Evolutionary conservation across 1,139 yeast species (phyloP).

Genomic region (Ogataea hybrid): DNA sequence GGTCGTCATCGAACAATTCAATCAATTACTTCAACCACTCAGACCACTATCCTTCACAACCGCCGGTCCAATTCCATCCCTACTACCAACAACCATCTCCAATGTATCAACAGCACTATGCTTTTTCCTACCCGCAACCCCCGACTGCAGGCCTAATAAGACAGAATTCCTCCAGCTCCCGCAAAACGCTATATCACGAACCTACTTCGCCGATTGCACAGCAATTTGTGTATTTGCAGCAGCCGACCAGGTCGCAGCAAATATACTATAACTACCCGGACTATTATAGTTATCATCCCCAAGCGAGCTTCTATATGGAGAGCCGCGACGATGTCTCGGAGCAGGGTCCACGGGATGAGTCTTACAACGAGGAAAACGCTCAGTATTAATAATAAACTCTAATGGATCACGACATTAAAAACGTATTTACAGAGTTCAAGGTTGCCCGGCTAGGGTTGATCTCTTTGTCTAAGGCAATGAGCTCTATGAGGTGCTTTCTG

Average conservation of each 20-base stretch:
- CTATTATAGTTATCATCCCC: conserved; percentile 6
- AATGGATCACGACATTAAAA: conserved; percentile 20
- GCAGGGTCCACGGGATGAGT: conserved; percentile 2
- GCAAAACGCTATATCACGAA: conserved; percentile 6
- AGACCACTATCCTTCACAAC: conserved; percentile 8
- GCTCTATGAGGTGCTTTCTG: conserved; percentile 52
- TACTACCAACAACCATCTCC: conserved; percentile 5
- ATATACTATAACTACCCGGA: conserved; percentile 13
- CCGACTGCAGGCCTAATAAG: conserved; percentile 6
- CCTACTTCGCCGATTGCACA: conserved; percentile 4
- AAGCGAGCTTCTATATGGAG: conserved; percentile 6
- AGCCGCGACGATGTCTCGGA: conserved; percentile 7
- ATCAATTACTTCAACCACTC: conserved; percentile 12
- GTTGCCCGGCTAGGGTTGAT: conserved; percentile 79
- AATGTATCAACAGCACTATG: conserved; percentile 4
- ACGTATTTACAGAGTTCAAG: conserved; percentile 43
- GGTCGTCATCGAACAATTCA: conserved; percentile 17
- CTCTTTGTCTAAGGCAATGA: conserved; percentile 37
- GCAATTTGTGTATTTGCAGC: conserved; percentile 10
- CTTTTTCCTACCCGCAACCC: conserved; percentile 8
- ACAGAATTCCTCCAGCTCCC: conserved; percentile 9
- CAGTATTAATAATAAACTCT: background rate
- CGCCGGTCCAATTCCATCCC: conserved; percentile 5
- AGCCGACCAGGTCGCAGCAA: conserved; percentile 7
- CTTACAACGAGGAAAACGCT: background rate